These are phyloP conservation scores for Phyllostachys edulis DNA, from an alignment of 176 grass and related monocot genomes.

Conservation along the genomic window DNA sequence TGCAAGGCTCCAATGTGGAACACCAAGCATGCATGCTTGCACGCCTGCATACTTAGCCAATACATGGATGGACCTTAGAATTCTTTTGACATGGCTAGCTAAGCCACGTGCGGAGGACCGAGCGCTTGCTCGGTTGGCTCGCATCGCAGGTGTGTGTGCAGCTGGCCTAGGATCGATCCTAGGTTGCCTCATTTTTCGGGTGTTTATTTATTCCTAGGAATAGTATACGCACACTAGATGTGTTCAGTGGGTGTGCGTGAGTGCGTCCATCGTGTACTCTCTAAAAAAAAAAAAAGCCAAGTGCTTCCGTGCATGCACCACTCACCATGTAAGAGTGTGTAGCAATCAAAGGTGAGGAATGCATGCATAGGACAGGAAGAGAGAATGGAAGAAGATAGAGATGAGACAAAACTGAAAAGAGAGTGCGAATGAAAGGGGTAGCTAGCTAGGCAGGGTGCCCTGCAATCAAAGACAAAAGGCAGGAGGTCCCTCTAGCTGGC, in stretches of 20 bases:
- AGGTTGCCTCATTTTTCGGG: too few relatives aligned
- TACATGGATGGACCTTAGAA: slow-evolving; percentile 4
- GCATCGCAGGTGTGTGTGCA: too few relatives aligned
- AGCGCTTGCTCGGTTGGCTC: too few relatives aligned
- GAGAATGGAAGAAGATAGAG: neutral
- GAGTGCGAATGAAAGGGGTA: neutral
- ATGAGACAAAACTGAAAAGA: slow-evolving; percentile 11
- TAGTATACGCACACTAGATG: too few relatives aligned
- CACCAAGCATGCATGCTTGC: neutral
- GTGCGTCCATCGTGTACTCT: too few relatives aligned
- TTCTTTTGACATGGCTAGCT: neutral
- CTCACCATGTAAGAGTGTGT: slow-evolving; percentile 11
- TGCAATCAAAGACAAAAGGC: slow-evolving; percentile 24
- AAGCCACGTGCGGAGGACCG: neutral
- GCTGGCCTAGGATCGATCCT: too few relatives aligned
- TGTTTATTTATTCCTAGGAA: too few relatives aligned
- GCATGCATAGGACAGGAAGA: neutral
- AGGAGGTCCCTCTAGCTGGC: neutral
- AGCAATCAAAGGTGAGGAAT: slow-evolving; percentile 42
- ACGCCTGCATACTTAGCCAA: neutral
- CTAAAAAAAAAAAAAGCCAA: too few relatives aligned
- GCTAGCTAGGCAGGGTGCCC: neutral
- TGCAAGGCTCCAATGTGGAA: slow-evolving; percentile 23
- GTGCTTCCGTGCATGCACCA: too few relatives aligned
- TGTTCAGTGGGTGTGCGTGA: too few relatives aligned